Percentiles rank a stretch among this genome's conserved stretches.
phyloP scores from a whole-genome alignment of 169 alveolate genomes.

The Eimeria mitis region DNA sequence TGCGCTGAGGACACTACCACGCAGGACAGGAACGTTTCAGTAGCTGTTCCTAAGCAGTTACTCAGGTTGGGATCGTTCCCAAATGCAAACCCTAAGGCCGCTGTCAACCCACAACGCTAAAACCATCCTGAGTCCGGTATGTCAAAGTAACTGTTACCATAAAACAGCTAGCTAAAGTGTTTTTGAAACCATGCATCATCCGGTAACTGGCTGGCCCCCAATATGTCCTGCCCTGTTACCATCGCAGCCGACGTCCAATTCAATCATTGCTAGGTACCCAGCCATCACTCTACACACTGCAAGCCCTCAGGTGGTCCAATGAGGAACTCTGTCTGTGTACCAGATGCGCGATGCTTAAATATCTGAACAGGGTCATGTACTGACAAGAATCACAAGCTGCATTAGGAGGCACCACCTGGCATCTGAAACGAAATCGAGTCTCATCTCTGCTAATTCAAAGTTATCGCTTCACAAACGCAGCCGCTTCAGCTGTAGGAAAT shows the following conservation, averaged over 20 bases:
- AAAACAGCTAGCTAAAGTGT: not conserved
- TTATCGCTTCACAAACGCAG: not conserved
- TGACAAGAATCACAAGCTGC: not conserved
- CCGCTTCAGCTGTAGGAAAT: not conserved
- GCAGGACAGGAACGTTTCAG: not conserved
- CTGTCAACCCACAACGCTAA: not conserved
- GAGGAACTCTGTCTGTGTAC: not conserved
- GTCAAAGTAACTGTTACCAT: not conserved
- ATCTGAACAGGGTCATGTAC: not conserved
- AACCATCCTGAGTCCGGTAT: not conserved
- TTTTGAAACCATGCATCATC: not conserved
- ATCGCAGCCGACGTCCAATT: not conserved
- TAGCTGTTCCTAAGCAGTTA: not conserved
- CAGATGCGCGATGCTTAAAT: not conserved
- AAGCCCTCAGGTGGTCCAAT: not conserved
- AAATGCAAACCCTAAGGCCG: not conserved
- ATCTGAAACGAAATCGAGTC: not conserved
- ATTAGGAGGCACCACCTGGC: not conserved
- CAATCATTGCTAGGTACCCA: not conserved
- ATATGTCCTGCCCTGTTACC: not conserved
- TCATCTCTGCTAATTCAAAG: not conserved
- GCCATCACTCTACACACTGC: not conserved
- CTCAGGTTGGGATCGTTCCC: not conserved
- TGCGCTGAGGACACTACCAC: not conserved
- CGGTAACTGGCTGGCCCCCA: not conserved